Conservation (phyloP, 495 filamentous ascomycete genomes). For the Podospora pseudocomata region DNA sequence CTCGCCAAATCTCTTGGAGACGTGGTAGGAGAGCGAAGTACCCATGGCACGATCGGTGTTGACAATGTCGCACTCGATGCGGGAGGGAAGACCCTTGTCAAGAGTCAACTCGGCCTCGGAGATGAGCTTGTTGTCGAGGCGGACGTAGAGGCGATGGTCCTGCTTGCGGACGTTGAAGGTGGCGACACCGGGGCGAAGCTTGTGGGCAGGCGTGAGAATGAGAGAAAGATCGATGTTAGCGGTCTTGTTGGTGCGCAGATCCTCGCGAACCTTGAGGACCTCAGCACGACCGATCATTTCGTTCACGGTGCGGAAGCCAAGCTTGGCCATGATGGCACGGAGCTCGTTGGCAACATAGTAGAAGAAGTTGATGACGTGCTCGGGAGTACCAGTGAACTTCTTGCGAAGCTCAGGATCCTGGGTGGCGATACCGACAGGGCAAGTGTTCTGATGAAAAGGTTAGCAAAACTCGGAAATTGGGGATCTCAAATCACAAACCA, state of each 20-base stretch:
- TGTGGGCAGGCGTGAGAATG: constrained; percentile 94
- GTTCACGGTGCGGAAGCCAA: constrained; percentile 93
- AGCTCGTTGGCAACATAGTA: constrained; percentile 98
- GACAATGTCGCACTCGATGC: constrained; percentile 96
- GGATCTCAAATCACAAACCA: too few relatives aligned
- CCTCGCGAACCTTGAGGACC: constrained; percentile 80
- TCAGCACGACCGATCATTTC: constrained; percentile 98
- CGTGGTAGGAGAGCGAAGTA: constrained; percentile 93
- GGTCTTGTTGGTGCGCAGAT: constrained; percentile 84
- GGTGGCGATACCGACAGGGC: constrained; percentile 94
- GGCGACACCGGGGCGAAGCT: constrained; percentile 90
- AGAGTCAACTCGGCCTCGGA: constrained; percentile 95
- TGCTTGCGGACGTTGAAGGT: constrained; percentile 99
- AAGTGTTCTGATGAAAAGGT: constrained; percentile 61
- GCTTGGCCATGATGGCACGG: constrained; percentile 94
- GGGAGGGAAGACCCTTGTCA: constrained; percentile 90
- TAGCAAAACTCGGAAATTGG: too few relatives aligned
- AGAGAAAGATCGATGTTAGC: constrained; percentile 91
- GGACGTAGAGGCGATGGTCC: constrained; percentile 88
- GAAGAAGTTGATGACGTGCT: constrained; percentile 99
- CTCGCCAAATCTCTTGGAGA: constrained; percentile 90
- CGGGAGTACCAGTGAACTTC: constrained; percentile 92
- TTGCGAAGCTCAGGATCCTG: constrained; percentile 92
- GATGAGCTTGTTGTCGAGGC: constrained; percentile 98
- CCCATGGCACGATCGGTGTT: constrained; percentile 97